Percentiles rank a stretch among this genome's conserved stretches.
phyloP scores from a whole-genome alignment of 805 yeast genomes.

The Candida adriatica region DNA sequence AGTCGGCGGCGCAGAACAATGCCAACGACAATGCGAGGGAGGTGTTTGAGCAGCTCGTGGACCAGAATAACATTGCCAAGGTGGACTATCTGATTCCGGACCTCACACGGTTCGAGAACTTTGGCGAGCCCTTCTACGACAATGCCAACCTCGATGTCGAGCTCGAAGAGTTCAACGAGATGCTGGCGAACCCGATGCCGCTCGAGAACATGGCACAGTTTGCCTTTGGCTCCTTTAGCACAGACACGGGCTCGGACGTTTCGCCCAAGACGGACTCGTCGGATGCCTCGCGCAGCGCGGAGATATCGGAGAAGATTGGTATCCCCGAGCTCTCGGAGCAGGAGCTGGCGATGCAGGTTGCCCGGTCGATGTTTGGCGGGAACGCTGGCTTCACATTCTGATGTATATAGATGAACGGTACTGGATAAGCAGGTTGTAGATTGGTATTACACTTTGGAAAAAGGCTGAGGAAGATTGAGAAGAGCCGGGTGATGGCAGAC shows the following conservation, averaged over 20 bases:
- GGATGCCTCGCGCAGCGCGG: too few relatives aligned
- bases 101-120: conserved; percentile 12
- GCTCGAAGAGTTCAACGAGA: conserved; percentile 1
- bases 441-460: too few relatives aligned
- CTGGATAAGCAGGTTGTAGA: too few relatives aligned
- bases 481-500: too few relatives aligned
- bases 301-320: too few relatives aligned
- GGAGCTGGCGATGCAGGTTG: conserved; percentile 22
- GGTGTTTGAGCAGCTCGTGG: conserved; percentile 22
- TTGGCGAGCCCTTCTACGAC: conserved; percentile 22
- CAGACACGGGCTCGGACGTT: too few relatives aligned
- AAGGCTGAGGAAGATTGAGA: too few relatives aligned
- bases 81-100: conserved; percentile 25
- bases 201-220: too few relatives aligned
- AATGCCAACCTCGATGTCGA: neutral
- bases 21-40: conserved; percentile 1
- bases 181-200: neutral
- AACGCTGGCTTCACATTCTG: neutral
- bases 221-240: too few relatives aligned
- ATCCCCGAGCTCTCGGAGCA: too few relatives aligned
- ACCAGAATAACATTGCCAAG: conserved; percentile 19
- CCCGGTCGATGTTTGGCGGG: conserved; percentile 23
- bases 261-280: conserved; percentile 16
- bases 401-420: neutral
- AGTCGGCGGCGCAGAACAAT: neutral